These are phyloP conservation scores for Cystobasidium onofrii DNA, from an alignment of 768 basidiomycete genomes.

Conservation along the genomic window DNA sequence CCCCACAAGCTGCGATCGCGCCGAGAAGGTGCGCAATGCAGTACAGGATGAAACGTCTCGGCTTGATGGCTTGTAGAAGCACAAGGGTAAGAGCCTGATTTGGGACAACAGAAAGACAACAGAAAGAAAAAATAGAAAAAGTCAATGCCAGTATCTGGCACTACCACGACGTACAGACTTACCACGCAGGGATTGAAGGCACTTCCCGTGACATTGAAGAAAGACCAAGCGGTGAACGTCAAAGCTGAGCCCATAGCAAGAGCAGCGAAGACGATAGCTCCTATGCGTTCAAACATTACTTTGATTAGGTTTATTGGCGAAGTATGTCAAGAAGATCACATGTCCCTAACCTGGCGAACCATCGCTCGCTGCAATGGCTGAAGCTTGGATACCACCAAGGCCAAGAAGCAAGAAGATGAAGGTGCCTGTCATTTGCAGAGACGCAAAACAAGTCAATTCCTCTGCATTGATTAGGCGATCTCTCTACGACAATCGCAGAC, in stretches of 20 bases:
- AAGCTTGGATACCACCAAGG: conserved; percentile 59
- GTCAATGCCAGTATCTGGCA: too few relatives aligned
- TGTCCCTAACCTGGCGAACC: neutral
- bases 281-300: too few relatives aligned
- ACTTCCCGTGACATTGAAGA: conserved; percentile 49
- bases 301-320: too few relatives aligned
- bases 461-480: too few relatives aligned
- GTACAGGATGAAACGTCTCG: conserved; percentile 56
- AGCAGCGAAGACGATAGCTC: neutral
- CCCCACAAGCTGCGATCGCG: conserved; percentile 56
- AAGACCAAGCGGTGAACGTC: conserved; percentile 56
- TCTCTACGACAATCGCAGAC: neutral
- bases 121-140: too few relatives aligned
- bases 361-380: conserved; percentile 40
- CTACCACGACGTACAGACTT: neutral
- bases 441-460: too few relatives aligned
- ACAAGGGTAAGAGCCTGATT: conserved; percentile 52
- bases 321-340: too few relatives aligned
- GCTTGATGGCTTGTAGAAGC: conserved; percentile 54
- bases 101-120: too few relatives aligned
- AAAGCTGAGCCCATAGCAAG: conserved; percentile 1
- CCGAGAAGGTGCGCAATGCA: conserved; percentile 59
- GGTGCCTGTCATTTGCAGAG: too few relatives aligned
- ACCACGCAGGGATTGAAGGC: conserved; percentile 24
- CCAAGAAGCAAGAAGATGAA: conserved; percentile 57